phyloP scores from a whole-genome alignment of 169 alveolate genomes.

The Neospora caninum region DNA sequence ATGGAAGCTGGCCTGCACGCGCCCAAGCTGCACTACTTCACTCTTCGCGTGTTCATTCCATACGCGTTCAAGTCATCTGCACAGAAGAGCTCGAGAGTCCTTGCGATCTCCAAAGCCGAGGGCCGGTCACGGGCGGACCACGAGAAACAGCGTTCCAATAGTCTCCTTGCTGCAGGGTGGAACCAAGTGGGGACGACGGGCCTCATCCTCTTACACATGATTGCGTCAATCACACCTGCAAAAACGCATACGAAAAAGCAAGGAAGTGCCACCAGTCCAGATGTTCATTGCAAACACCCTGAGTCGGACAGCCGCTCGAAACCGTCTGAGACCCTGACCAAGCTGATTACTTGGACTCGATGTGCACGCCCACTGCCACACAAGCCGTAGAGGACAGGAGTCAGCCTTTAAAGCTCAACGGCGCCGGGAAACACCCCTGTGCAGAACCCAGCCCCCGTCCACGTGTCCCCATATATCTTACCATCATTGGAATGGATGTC shows the following conservation, averaged over 20 bases:
- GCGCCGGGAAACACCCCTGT: not conserved
- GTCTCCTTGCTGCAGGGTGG: slow-evolving; percentile 37
- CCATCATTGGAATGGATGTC: slow-evolving; percentile 78
- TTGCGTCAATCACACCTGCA: slow-evolving; percentile 65
- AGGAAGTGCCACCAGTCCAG: not conserved
- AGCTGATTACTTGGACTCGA: too few relatives aligned
- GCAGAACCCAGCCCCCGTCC: not conserved
- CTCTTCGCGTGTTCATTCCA: slow-evolving; percentile 60
- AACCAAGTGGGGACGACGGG: slow-evolving; percentile 70
- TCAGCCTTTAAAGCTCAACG: not conserved
- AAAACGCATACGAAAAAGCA: not conserved
- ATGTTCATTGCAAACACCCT: not conserved
- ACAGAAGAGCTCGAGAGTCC: slow-evolving; percentile 44
- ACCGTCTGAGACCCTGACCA: too few relatives aligned
- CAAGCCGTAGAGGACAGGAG: too few relatives aligned
- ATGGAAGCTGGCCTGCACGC: not conserved
- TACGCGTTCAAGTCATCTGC: slow-evolving; percentile 46
- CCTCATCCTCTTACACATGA: slow-evolving; percentile 50
- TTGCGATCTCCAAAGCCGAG: slow-evolving; percentile 12
- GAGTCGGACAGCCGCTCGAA: not conserved
- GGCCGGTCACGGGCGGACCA: slow-evolving; percentile 61
- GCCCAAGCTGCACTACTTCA: not conserved
- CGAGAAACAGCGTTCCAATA: slow-evolving; percentile 55
- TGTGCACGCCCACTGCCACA: too few relatives aligned
- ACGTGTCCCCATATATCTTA: not conserved